Percentiles rank a stretch among this genome's conserved stretches.
phyloP scores from a whole-genome alignment of 1,284 basidiomycete species.

The Tilletia indica region DNA sequence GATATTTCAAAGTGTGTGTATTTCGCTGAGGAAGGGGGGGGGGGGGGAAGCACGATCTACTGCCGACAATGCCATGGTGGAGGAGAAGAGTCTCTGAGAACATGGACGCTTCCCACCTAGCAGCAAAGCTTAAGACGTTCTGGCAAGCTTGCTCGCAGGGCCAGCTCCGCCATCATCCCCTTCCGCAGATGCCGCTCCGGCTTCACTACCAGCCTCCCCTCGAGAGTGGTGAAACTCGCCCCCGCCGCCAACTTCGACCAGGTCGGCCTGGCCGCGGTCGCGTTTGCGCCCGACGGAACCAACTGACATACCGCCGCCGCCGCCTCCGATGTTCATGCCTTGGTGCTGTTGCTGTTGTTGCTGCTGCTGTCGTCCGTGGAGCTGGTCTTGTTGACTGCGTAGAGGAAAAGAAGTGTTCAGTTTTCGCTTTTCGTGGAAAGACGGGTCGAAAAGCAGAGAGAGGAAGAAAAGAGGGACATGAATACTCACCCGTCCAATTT shows the following conservation, averaged over 20 bases:
- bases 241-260: slow-evolving; percentile 34
- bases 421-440: background rate
- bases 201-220: background rate
- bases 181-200: background rate
- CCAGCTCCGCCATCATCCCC: background rate
- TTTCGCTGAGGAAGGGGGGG: too few species aligned
- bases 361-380: background rate
- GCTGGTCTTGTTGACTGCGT: background rate
- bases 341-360: background rate
- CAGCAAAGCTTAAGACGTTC: background rate
- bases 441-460: background rate
- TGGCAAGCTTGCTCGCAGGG: slow-evolving; percentile 8
- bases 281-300: background rate
- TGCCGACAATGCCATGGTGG: too few species aligned
- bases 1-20: too few species aligned
- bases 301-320: slow-evolving; percentile 19
- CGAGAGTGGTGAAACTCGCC: background rate
- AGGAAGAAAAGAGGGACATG: background rate
- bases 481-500: slow-evolving; percentile 18
- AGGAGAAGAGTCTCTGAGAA: too few species aligned
- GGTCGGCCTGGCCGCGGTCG: slow-evolving; percentile 26
- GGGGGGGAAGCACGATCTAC: too few species aligned
- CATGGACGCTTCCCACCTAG: too few species aligned
- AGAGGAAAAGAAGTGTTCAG: background rate
- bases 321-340: too few species aligned